Evolutionary conservation across 371 early-diverging fungal genomes (phyloP), one percentile per base, ranked within the genome.

Genomic region (Actinomortierella wolfii): DNA sequence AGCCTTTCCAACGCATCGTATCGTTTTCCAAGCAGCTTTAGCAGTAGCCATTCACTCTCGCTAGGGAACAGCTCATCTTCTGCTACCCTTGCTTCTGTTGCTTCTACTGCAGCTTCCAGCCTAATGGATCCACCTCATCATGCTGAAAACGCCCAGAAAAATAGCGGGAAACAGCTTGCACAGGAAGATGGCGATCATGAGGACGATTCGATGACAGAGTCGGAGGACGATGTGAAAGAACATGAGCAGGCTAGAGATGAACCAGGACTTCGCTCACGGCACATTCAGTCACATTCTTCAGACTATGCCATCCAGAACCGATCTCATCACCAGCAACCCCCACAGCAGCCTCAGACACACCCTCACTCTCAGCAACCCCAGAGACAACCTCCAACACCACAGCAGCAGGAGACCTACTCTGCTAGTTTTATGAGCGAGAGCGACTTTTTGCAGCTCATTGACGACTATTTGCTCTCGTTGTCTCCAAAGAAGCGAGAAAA

Each of bases 401-500:
- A 61, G 20, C 64, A 65, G 21, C 59, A 71, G 28, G 71, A 65
- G 21, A 17, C 61, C 20, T 65, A 65, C 2, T 54, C 59, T 3
- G 61, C 44, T 26, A 71, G 65, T 26, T 61, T 71, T 39, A 71
- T 73, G 18, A 47, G 67, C 0, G 60, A 73, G 26, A 56, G 62
- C 14, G 67, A 67, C 53, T 73, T 73, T 51, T 21, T 59, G 7
- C 55, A 59, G 41, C 34, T 67, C 34, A 60, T 63, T 0, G 74
- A 81, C 26, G 80, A 81, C 20, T 86, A 86, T 53, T 63, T 86
- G n/a, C 57, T 77, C 17, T 84, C 84, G 23, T 64, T 86, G 21
- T 80, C 81, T n/a, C 76, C 80, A 42, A 86, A 86, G 59, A 86
- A 86, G 54, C 64, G 86, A 56, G 86, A 86, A 47, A 86, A 86